Base-by-base conservation (phyloP, 2,329 filamentous ascomycete species). In the Biscogniauxia mediterranea region DNA sequence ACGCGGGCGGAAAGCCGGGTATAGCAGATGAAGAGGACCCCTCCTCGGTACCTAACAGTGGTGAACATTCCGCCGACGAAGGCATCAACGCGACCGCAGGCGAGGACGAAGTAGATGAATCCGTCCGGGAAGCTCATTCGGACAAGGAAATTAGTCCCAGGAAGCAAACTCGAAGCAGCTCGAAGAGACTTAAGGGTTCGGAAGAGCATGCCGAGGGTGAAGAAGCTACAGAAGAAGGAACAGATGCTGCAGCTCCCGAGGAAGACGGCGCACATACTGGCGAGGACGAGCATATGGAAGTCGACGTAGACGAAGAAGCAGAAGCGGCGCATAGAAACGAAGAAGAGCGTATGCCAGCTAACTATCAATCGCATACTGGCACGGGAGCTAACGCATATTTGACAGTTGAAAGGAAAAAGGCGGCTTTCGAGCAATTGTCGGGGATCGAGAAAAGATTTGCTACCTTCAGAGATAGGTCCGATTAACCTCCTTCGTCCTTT, bases 381-480 rank as follows among this genome's bases (percentile, higher is more conserved):
- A 26, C 28, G 46, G 52, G 54, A 60, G 68, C 74, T 78, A 64
- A 75, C 65, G 62, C 42, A 70, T 69, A 71, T 62, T 73, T 68
- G 61, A 63, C 69, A 94, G 91, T 91, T 66, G 86, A 91, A 70
- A 88, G 87, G 72, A 95, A 94, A 78, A 88, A 88, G 71, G 85
- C 85, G 38, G 93, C 93, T 0, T 89, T 93, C 72, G 91, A 93
- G 59, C 87, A 92, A 67, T 84, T 97, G 69, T 83, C 86, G 19
- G 85, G 86, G 19, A 90, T 99, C 52, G 94, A 98, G 74, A 90
- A 90, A 74, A 91, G 95, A 72, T 99, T 99, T 77, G 87, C 89
- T 61, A 85, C 90, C 19, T 91, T 98, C 71, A 86, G 93, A 70
- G 93, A 93, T 66, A 89, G 87, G 89, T 91, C 69, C 82, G 77